phyloP scores from a whole-genome alignment of 2,329 filamentous ascomycete genomes.

The Cladosporium oxysporum region DNA sequence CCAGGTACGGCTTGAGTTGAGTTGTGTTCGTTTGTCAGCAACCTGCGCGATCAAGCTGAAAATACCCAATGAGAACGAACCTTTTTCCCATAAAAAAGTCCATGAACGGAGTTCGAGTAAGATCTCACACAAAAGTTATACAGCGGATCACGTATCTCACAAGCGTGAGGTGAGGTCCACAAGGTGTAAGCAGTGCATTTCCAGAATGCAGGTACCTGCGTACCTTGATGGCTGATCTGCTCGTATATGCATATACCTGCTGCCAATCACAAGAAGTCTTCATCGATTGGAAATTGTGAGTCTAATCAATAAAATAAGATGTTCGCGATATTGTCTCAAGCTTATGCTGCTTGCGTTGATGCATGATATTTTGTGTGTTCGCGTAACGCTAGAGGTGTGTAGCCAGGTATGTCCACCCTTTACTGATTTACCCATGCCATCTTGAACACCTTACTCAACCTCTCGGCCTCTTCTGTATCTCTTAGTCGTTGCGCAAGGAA shows the following conservation, averaged over 20 bases:
- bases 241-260: not conserved
- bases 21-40: not conserved
- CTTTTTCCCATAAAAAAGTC: too few species aligned
- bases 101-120: too few species aligned
- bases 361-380: not conserved
- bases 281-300: not conserved
- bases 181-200: not conserved
- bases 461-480: conserved; percentile 66
- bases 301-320: too few species aligned
- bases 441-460: conserved; percentile 68
- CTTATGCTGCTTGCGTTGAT: not conserved
- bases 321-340: not conserved
- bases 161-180: not conserved
- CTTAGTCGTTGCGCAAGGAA: conserved; percentile 79
- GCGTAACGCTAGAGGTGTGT: not conserved
- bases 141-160: not conserved
- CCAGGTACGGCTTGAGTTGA: not conserved
- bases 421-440: conserved; percentile 62
- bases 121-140: not conserved
- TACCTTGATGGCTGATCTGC: not conserved
- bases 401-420: not conserved
- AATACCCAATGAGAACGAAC: not conserved
- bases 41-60: not conserved
- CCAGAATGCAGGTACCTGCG: not conserved
- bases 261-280: not conserved